Conservation (phyloP, 345 rosid genomes). For the Diplotaxis tenuifolia region DNA sequence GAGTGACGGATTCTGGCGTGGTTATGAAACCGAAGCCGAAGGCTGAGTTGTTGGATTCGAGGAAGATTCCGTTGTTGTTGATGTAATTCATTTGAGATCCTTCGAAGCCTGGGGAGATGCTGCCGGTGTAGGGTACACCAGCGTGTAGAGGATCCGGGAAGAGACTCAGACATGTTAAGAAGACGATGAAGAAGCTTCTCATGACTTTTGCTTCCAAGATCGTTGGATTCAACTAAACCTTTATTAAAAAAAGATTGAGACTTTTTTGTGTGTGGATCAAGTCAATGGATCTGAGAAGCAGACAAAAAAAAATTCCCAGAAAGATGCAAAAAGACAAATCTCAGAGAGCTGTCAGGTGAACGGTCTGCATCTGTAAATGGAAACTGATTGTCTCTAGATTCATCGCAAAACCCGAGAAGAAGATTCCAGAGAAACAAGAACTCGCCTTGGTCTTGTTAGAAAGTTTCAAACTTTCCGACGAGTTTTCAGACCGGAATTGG, state of each 20-base stretch:
- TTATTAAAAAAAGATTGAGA: neutral
- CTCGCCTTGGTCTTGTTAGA: slow-evolving; percentile 14
- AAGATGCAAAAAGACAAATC: slow-evolving; percentile 10
- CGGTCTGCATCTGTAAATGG: neutral
- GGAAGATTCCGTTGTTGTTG: slow-evolving; percentile 61
- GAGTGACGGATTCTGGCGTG: slow-evolving; percentile 44
- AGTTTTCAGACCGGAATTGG: neutral
- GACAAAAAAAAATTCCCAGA: neutral
- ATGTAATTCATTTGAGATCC: slow-evolving; percentile 77
- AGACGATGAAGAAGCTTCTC: slow-evolving; percentile 38
- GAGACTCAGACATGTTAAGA: slow-evolving; percentile 30
- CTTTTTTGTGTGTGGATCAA: slow-evolving; percentile 11
- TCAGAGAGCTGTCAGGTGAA: slow-evolving; percentile 19
- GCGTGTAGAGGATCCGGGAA: slow-evolving; percentile 43
- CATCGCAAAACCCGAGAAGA: slow-evolving; percentile 7
- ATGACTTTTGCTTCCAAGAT: slow-evolving; percentile 30
- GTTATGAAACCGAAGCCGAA: slow-evolving; percentile 65
- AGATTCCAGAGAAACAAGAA: slow-evolving; percentile 7
- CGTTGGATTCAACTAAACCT: neutral
- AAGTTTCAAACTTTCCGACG: slow-evolving; percentile 17
- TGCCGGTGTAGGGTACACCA: slow-evolving; percentile 37
- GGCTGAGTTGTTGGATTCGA: slow-evolving; percentile 55
- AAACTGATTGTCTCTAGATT: slow-evolving; percentile 8
- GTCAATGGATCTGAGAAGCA: slow-evolving; percentile 36
- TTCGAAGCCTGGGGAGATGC: slow-evolving; percentile 45